A percentile compares a stretch with the other conserved stretches of the same genome.
phyloP scores from a whole-genome alignment of 2,329 filamentous ascomycete genomes.

The Drechslerella dactyloides region DNA sequence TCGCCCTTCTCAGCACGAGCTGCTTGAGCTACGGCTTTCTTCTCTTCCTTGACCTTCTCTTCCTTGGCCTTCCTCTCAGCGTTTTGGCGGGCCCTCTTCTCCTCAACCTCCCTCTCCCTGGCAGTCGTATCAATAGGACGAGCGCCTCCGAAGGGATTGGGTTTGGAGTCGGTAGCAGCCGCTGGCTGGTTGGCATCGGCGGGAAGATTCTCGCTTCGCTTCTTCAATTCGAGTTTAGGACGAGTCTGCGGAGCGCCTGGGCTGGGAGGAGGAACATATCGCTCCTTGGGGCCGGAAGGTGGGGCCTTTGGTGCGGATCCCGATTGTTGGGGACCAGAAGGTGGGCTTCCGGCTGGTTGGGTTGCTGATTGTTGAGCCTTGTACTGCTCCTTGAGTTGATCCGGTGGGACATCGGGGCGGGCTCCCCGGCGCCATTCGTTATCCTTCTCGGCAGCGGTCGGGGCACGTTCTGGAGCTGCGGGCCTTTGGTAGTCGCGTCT shows the following conservation, averaged over 20 bases:
- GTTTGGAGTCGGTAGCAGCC: conserved; percentile 74
- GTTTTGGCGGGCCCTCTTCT: conserved; percentile 84
- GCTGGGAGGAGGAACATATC: conserved; percentile 60
- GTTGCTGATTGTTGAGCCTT: conserved; percentile 10
- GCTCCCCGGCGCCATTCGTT: conserved; percentile 92
- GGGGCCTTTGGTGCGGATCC: conserved; percentile 67
- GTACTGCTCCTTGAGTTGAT: conserved; percentile 53
- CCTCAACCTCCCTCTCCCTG: conserved; percentile 86
- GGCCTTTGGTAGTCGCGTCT: conserved; percentile 77
- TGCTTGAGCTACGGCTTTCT: conserved; percentile 69
- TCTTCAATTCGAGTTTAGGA: conserved; percentile 84
- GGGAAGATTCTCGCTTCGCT: conserved; percentile 71
- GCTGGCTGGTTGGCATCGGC: conserved; percentile 62
- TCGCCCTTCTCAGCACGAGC: conserved; percentile 67
- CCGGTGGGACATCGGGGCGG: conserved; percentile 72
- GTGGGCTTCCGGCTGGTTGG: conserved; percentile 56
- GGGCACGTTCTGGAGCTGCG: conserved; percentile 69
- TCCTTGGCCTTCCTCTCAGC: conserved; percentile 80
- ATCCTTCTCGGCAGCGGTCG: conserved; percentile 89
- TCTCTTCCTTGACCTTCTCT: conserved; percentile 66
- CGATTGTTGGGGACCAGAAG: conserved; percentile 65
- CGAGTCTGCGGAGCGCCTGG: conserved; percentile 68
- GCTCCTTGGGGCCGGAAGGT: conserved; percentile 69
- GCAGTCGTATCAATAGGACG: conserved; percentile 91
- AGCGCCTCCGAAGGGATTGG: conserved; percentile 91